Percentiles rank a stretch among this genome's conserved stretches.
Evolutionary conservation across 139 green algal genomes (phyloP).

Genomic region (Eudorina sp.): DNA sequence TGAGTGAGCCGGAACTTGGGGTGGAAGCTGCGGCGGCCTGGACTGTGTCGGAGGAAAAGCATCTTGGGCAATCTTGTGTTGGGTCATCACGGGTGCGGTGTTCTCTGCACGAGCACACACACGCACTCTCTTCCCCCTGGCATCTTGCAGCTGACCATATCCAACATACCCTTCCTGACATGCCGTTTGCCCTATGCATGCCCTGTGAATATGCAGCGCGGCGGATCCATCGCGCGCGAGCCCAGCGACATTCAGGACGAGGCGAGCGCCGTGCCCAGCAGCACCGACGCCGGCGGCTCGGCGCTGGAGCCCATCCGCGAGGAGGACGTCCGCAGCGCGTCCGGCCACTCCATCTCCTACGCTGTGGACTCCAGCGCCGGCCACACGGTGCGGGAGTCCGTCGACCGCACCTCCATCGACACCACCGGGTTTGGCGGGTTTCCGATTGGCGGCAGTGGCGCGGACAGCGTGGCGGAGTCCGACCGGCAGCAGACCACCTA

Average conservation of each 20-base stretch:
- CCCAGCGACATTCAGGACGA: constrained; percentile 24
- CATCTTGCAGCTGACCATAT: no score
- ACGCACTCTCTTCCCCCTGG: no score
- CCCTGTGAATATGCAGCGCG: no score
- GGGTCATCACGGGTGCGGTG: no score
- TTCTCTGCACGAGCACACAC: no score
- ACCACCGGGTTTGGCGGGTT: not conserved
- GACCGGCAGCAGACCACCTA: no score
- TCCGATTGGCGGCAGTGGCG: not conserved
- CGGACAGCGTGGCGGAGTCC: not conserved
- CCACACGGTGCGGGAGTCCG: not conserved
- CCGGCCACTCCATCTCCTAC: constrained; percentile 3
- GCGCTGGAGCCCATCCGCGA: constrained; percentile 36
- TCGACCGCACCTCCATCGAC: not conserved
- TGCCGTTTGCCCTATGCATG: no score
- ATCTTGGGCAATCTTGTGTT: no score
- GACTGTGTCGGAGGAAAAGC: no score
- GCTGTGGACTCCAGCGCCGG: not conserved
- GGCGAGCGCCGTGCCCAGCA: not conserved
- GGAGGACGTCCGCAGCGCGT: not conserved
- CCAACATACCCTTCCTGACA: no score
- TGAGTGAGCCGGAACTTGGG: no score
- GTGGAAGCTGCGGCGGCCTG: no score
- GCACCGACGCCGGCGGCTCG: not conserved
- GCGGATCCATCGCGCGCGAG: not conserved